These are phyloP conservation scores for Posidonia australis DNA, from an alignment of 106 monocot genomes.

Conservation along the genomic window DNA sequence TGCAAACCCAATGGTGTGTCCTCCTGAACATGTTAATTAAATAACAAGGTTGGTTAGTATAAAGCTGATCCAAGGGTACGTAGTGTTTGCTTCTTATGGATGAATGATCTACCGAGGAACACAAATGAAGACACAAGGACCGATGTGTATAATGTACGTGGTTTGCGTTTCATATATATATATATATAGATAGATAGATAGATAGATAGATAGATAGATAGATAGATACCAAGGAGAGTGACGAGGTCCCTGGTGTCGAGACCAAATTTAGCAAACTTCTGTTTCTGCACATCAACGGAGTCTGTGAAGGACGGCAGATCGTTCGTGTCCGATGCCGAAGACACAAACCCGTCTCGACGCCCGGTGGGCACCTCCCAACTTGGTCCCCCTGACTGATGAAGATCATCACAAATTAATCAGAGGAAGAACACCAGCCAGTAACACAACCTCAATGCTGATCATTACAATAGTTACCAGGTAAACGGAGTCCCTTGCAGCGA, in stretches of 20 bases:
- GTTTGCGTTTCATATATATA: no score
- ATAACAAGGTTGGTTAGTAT: no score
- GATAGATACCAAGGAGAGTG: conserved; percentile 6
- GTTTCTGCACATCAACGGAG: conserved; percentile 11
- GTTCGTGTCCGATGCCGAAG: conserved; percentile 4
- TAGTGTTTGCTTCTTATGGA: no score
- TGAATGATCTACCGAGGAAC: no score
- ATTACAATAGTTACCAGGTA: no score
- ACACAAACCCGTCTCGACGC: conserved; percentile 13
- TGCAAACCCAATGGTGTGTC: background rate
- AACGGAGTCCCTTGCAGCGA: conserved; percentile 44
- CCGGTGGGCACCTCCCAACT: conserved; percentile 13
- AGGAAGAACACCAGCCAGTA: no score
- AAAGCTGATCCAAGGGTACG: no score
- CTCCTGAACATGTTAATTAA: conserved; percentile 3
- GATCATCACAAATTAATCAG: background rate
- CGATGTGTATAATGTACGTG: no score
- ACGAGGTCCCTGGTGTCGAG: conserved; percentile 10
- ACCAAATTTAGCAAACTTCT: conserved; percentile 7
- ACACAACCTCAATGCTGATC: no score
- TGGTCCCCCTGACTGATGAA: conserved; percentile 2
- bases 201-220: no score
- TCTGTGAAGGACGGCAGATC: conserved; percentile 10
- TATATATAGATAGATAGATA: no score
- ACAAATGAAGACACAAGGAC: no score